Evolutionary conservation across 768 basidiomycete species (phyloP), one percentile per base, ranked within the genome.

Genomic region (Rhizopogon rudus): DNA sequence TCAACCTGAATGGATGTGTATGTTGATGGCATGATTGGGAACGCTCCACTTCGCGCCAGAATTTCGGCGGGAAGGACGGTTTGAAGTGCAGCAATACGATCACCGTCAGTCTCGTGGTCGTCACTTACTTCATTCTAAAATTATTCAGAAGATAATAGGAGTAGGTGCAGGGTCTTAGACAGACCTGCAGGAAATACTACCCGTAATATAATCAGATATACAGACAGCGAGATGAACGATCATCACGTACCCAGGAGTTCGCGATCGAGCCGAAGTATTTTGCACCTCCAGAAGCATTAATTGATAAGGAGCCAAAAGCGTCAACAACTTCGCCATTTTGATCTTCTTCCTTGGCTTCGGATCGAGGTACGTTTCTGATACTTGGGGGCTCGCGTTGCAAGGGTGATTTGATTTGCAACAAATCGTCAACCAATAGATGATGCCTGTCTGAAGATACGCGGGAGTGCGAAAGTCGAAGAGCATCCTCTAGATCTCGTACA

Each of bases 201-300:
- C 39, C 29, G 48, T 56, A 10, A 13, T 9, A 7, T 48, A 25
- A 57, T 63, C 31, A 65, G 54, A 51, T 57, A 22, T 10, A 25
- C 48, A 45, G 44, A 61, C 13, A 16, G 33, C 20, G 10, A 14
- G 55, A 56, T 56, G 51, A 56, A 37, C 41, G 37, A 55, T 20
- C 2, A 12, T 5, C 17, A 67, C 83, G 58, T 63, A 89, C 88
- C 82, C 82, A 88, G 12, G 88, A 90, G 59, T 84, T 88, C 20
- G 88, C 88, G 22, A 78, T 87, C 33, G 84, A 84, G 10, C 88
- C 88, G 60, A 79, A 89, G 63, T 87, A 91, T 63, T 86, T 90
- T 22, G 88, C 81, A 44, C 83, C 81, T 6, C 89, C 89, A 1
- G 84, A 82, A 20, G 85, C 71, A 45, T 77, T 85, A 60, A 91